Percentiles rank a stretch among this genome's conserved stretches.
Conservation (phyloP, 768 basidiomycete species). For the Lentinula sp. region DNA sequence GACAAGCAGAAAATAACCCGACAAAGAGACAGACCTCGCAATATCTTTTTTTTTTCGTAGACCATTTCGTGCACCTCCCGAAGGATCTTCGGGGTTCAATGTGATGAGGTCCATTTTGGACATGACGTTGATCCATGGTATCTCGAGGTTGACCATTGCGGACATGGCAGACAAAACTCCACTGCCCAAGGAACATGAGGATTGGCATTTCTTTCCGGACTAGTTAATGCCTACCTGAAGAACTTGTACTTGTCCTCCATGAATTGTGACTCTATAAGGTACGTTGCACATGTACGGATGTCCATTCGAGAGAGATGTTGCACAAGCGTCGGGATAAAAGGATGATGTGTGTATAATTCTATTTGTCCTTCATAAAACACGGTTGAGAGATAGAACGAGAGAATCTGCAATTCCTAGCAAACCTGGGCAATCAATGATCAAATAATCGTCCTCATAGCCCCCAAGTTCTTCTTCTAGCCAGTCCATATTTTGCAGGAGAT, state of each 20-base stretch:
- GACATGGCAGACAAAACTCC: constrained; percentile 98
- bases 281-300: constrained; percentile 83
- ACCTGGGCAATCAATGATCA: constrained; percentile 91
- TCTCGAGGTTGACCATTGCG: constrained; percentile 96
- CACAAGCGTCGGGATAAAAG: constrained; percentile 90
- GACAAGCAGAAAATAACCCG: neutral
- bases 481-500: constrained; percentile 94
- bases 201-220: neutral
- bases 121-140: constrained; percentile 97
- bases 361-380: constrained; percentile 71
- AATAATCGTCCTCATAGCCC: constrained; percentile 92
- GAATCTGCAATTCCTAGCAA: neutral
- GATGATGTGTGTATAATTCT: constrained; percentile 97
- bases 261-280: constrained; percentile 96
- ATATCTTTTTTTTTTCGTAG: constrained; percentile 72
- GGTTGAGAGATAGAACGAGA: neutral
- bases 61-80: constrained; percentile 64
- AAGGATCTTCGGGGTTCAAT: constrained; percentile 50
- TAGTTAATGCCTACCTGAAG: constrained; percentile 57
- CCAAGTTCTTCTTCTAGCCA: constrained; percentile 98
- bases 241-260: constrained; percentile 99
- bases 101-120: constrained; percentile 99
- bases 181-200: constrained; percentile 29
- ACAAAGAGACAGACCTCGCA: constrained; percentile 50
- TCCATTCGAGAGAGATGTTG: constrained; percentile 67